phyloP scores from a whole-genome alignment of 192 early-diverging fungal species.

The Linnemannia hyalina region DNA sequence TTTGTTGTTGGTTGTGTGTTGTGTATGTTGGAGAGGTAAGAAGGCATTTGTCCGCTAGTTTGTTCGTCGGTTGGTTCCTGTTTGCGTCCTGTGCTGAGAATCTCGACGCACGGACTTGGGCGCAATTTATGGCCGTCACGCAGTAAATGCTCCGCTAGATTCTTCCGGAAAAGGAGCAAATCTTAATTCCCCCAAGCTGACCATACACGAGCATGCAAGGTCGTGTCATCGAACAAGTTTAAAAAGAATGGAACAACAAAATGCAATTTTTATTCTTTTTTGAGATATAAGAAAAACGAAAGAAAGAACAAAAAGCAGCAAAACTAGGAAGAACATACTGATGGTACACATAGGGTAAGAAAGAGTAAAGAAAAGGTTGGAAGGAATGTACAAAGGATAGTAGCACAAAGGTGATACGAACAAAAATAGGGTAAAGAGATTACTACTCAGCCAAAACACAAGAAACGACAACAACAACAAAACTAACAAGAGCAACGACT shows the following conservation, averaged over 20 bases:
- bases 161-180: no score
- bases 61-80: no score
- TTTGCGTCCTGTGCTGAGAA: no score
- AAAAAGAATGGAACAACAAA: background rate
- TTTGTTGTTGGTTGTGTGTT: no score
- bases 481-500: background rate
- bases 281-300: background rate
- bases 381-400: background rate
- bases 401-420: constrained; percentile 15
- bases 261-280: constrained; percentile 11
- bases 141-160: no score
- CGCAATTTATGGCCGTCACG: no score
- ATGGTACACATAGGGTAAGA: constrained; percentile 3
- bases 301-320: background rate
- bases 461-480: background rate
- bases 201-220: background rate
- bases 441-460: constrained; percentile 4
- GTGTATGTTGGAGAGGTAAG: no score
- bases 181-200: no score
- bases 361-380: background rate
- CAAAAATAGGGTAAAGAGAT: background rate
- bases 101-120: no score
- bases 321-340: background rate
- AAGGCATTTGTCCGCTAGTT: no score
- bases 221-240: background rate